Evolutionary conservation across 768 basidiomycete genomes (phyloP).

Genomic region (Amanita thiersii): DNA sequence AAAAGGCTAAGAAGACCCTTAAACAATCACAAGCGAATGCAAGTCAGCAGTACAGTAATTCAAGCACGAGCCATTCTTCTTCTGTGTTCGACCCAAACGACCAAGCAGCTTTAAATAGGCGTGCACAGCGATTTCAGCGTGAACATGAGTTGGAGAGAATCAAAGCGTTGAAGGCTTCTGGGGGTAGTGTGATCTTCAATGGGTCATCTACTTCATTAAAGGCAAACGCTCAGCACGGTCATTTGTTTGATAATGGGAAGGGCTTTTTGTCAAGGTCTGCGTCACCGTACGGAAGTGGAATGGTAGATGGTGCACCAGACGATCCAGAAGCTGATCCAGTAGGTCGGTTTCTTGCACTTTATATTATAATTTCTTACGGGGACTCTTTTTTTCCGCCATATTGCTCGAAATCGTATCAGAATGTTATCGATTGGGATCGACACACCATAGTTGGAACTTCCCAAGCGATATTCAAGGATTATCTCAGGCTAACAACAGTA

Average conservation of each 20-base stretch:
- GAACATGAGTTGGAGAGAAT: conserved; percentile 79
- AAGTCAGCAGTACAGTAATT: neutral
- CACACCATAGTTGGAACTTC: conserved; percentile 93
- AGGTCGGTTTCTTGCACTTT: conserved; percentile 20
- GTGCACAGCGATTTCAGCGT: conserved; percentile 85
- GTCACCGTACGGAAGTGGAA: conserved; percentile 33
- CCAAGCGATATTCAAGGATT: conserved; percentile 89
- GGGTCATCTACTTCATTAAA: conserved; percentile 31
- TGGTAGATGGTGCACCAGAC: conserved; percentile 28
- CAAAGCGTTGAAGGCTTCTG: conserved; percentile 27
- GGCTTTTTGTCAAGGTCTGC: conserved; percentile 34
- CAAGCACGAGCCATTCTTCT: conserved; percentile 18
- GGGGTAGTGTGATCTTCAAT: conserved; percentile 23
- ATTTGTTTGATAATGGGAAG: conserved; percentile 37
- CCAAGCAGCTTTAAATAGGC: conserved; percentile 58
- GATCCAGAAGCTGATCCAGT: conserved; percentile 73
- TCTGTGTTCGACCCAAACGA: conserved; percentile 50
- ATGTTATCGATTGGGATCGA: conserved; percentile 94
- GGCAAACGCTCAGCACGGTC: conserved; percentile 40
- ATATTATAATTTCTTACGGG: neutral
- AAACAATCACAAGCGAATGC: conserved; percentile 22
- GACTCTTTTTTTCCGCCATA: neutral
- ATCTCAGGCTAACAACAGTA: conserved; percentile 88
- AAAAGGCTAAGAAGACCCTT: conserved; percentile 60
- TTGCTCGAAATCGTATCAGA: conserved; percentile 37